Evolutionary conservation across 1,139 yeast species (phyloP), one percentile per base, ranked within the genome.

Genomic region (Magnusiomyces tetraspermus): DNA sequence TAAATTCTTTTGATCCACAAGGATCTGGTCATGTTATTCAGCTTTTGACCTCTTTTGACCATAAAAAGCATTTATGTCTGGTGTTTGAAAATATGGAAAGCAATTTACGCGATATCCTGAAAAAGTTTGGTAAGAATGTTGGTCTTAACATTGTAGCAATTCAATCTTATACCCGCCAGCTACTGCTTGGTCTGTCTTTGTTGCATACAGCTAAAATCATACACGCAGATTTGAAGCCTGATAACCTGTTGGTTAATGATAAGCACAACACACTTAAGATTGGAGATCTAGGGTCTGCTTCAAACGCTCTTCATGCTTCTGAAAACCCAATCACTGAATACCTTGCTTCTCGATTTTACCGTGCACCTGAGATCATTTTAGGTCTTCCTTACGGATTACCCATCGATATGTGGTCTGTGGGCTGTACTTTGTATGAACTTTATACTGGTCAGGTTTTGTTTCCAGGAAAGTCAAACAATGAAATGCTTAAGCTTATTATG

Each of bases 181-280:
- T 88, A 55, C 76, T 89, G 30, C 73, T 89, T 57, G 85, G 94
- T 0, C 85, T 88, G 41, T 81, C 87, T 0, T 83, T 83, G 60
- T 70, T 89, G 53, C 94, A 84, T 63, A 90, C 85, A 64, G 73
- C 86, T 62, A 82, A 82, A 55, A 74, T 89, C 53, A 83, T 89
- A 51, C 97, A 89, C 66, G 89, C 96, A 0, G 97, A 89, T 67
- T 71, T 85, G 60, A 85, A 85, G 65, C 97, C 97, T 0, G 97
- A 89, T 67, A 89, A 89, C 66, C 83, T 89, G 41, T 70, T 89
- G 43, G 72, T 88, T 28, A 81, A 83, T 54, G 85, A 83, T 60
- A 87, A 90, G 5, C 92, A 86, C 61, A 84, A 94, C 63, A 85
- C 83, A 64, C 72, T 88, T 61, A 88, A 88, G 65, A 84, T 88